Percentiles rank a stretch among this genome's conserved stretches.
These are phyloP conservation scores for Luffa aegyptiaca DNA, from an alignment of 306 rosid genomes.

Conservation along the genomic window DNA sequence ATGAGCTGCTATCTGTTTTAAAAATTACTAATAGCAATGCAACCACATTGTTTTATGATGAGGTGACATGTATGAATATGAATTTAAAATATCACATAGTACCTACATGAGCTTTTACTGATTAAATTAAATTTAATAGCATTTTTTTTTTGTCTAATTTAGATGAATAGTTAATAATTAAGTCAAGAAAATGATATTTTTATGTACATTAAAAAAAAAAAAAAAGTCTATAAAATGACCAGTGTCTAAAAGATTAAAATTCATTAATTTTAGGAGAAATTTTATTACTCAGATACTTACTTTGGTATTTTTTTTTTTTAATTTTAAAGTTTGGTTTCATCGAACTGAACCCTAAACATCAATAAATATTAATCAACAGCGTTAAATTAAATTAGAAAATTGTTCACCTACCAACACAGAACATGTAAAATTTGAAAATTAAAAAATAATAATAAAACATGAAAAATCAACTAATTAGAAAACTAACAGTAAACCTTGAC, in stretches of 20 bases:
- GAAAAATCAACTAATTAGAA: no score
- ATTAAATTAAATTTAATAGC: not conserved
- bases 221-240: not conserved
- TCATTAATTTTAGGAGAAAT: not conserved
- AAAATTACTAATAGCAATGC: not conserved
- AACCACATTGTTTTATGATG: not conserved
- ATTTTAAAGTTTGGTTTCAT: not conserved
- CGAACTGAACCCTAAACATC: not conserved
- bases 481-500: no score
- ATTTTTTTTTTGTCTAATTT: not conserved
- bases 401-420: no score
- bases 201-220: no score
- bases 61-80: not conserved
- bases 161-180: not conserved
- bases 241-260: not conserved
- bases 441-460: no score
- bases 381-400: no score
- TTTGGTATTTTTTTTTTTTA: not conserved
- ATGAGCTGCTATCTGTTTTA: not conserved
- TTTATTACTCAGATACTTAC: no score
- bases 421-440: not conserved
- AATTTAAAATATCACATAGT: not conserved
- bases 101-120: not conserved
- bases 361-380: not conserved
- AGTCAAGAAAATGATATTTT: not conserved